phyloP scores from a whole-genome alignment of 1,284 basidiomycete genomes.

The Pterulicium gracile region DNA sequence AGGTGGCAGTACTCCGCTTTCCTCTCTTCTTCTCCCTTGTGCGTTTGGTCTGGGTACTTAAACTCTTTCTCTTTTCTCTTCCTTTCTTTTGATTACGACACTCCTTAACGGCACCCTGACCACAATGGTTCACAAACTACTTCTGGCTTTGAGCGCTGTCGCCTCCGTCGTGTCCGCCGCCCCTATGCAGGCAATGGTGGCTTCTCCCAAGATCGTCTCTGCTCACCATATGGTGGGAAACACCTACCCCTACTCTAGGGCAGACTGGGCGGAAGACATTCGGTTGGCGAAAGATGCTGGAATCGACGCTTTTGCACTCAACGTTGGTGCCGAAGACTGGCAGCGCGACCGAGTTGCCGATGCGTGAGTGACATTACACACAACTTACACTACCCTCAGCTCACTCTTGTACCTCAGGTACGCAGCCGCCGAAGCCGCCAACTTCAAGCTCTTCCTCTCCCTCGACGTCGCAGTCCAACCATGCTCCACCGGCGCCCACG shows the following conservation, averaged over 20 bases:
- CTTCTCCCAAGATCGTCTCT: slow-evolving; percentile 11
- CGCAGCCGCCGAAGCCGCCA: slow-evolving; percentile 10
- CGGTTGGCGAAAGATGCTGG: slow-evolving; percentile 24
- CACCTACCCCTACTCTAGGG: slow-evolving; percentile 24
- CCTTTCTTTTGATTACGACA: too few relatives aligned
- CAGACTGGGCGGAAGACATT: slow-evolving; percentile 28
- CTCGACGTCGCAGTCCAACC: slow-evolving; percentile 40
- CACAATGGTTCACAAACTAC: neutral
- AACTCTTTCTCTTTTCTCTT: neutral
- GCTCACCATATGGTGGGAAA: slow-evolving; percentile 32
- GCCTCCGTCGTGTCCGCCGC: neutral
- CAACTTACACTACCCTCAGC: too few relatives aligned
- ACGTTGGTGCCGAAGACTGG: slow-evolving; percentile 38
- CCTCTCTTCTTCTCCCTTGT: neutral
- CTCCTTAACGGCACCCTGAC: too few relatives aligned
- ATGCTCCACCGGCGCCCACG: slow-evolving; percentile 11
- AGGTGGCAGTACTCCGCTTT: neutral
- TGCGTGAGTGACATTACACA: slow-evolving; percentile 24
- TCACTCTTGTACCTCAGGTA: slow-evolving; percentile 7
- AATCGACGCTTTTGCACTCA: slow-evolving; percentile 32
- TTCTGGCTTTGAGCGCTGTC: neutral
- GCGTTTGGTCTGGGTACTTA: too few relatives aligned
- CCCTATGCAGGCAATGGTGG: neutral
- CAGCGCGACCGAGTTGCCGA: slow-evolving; percentile 33
- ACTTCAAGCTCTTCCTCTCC: slow-evolving; percentile 47